phyloP scores from a whole-genome alignment of 495 filamentous ascomycete genomes.

The Parathielavia hyrcaniae region DNA sequence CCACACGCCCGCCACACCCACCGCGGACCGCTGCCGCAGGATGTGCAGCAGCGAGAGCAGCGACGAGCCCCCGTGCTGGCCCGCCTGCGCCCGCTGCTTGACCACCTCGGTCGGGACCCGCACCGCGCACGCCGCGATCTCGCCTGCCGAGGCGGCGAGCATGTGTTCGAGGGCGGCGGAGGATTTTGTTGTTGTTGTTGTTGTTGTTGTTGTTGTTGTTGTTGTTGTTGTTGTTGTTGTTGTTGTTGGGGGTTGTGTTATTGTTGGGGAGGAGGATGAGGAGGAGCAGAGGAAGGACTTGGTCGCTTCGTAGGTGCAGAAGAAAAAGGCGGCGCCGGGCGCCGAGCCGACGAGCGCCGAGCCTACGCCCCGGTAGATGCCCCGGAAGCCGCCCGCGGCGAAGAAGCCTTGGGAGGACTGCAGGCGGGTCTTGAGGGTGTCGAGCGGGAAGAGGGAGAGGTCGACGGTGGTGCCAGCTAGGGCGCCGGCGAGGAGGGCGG shows the following conservation, averaged over 20 bases:
- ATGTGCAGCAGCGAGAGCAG: slow-evolving; percentile 62
- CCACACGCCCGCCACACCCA: slow-evolving; percentile 55
- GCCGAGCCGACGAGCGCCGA: slow-evolving; percentile 81
- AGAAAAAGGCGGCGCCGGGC: slow-evolving; percentile 95
- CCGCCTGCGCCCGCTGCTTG: slow-evolving; percentile 92
- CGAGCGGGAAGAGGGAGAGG: slow-evolving; percentile 83
- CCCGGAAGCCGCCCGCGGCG: slow-evolving; percentile 65
- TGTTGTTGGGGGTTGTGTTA: too few relatives aligned
- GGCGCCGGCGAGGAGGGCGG: slow-evolving; percentile 62
- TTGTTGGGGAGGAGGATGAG: slow-evolving; percentile 35
- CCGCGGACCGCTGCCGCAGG: slow-evolving; percentile 44
- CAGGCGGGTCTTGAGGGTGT: slow-evolving; percentile 88
- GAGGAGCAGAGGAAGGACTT: slow-evolving; percentile 51
- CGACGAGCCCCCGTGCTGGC: slow-evolving; percentile 57
- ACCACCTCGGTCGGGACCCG: slow-evolving; percentile 93
- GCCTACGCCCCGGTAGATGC: slow-evolving; percentile 66
- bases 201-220: not conserved
- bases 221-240: not conserved
- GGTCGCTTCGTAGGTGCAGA: slow-evolving; percentile 86
- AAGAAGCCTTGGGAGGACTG: slow-evolving; percentile 79
- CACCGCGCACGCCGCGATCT: slow-evolving; percentile 87
- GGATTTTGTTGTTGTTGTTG: not conserved
- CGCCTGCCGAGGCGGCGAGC: slow-evolving; percentile 78
- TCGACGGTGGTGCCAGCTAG: slow-evolving; percentile 84
- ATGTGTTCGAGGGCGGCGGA: slow-evolving; percentile 51